Evolutionary conservation across 208 protist species (phyloP), one percentile per base, ranked within the genome.

Genomic region (Angomonas desouzai): DNA sequence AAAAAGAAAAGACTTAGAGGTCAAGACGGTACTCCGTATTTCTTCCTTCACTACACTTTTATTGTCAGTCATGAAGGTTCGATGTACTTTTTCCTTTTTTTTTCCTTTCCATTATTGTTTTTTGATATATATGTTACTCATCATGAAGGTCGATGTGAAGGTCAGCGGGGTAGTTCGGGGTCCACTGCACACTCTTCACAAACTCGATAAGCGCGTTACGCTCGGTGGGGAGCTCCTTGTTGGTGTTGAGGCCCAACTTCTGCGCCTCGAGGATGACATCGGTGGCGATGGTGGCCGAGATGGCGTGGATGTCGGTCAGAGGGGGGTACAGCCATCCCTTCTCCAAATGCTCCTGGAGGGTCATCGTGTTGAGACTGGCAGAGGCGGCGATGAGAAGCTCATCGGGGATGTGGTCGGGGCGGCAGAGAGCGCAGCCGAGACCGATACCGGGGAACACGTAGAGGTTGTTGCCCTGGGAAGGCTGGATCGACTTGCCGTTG

Each of bases 381-480:
- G 94, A 85, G n/a, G 96, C 91, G 27, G 68, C 72, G 25, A 89
- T 72, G 67, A 99, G 76, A 68, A 98, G 82, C 11, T 76, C 72
- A 43, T 98, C 87, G 16, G 95, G 85, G 59, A 98, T 94, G 55
- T 83, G 55, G 10, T 72, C 79, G 18, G 91, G 79, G 57, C 83
- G 68, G 7, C 74, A 79, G 16, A 94, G 60, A 4, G 71, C 75
- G 58, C 79, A 87, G 48, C 93, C 97, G 22, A 98, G 86, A 43
- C 93, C 98, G 23, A 99, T 57, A 45, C 96, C 97, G 23, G 96
- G 96, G 83, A 98, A 98, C 53, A 98, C 86, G 72, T 96, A 96
- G 48, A 98, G 89, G 82, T 99, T 99, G 83, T 99, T 99, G 43
- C 94, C 96, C 81, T 99, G 98, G 45, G 91, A 89, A 23, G 95